A percentile compares a stretch with the other conserved stretches of the same genome.
These are phyloP conservation scores for Leishmania tarentolae DNA, from an alignment of 208 protist species.

Conservation along the genomic window DNA sequence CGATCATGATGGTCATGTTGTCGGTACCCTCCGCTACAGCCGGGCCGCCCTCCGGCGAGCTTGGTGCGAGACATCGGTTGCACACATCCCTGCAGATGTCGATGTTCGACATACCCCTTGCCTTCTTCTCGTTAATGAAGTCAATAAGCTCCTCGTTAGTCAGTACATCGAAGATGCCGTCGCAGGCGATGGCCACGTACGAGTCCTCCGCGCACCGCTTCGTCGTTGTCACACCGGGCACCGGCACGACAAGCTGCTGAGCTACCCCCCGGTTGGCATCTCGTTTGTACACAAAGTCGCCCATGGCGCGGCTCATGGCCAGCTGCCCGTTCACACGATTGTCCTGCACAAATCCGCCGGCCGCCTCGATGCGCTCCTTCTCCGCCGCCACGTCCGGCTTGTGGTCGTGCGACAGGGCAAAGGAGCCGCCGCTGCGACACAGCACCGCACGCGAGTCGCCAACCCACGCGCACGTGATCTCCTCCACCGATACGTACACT, in stretches of 20 bases:
- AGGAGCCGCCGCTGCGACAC: slow-evolving; percentile 68
- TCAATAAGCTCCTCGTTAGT: slow-evolving; percentile 80
- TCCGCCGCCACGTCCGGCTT: slow-evolving; percentile 84
- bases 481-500: slow-evolving; percentile 64
- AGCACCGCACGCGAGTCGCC: slow-evolving; percentile 93
- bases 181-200: slow-evolving; percentile 86
- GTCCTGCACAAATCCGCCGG: slow-evolving; percentile 87
- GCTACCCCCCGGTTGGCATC: slow-evolving; percentile 35
- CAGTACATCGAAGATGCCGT: slow-evolving; percentile 91
- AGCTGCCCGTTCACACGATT: slow-evolving; percentile 95
- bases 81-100: slow-evolving; percentile 76
- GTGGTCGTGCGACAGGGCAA: slow-evolving; percentile 92
- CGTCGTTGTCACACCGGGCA: slow-evolving; percentile 63
- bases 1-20: slow-evolving; percentile 92
- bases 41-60: slow-evolving; percentile 35
- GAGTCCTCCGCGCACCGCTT: slow-evolving; percentile 48
- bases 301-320: slow-evolving; percentile 94
- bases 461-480: slow-evolving; percentile 89
- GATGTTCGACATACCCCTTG: slow-evolving; percentile 40
- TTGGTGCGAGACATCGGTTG: slow-evolving; percentile 68
- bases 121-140: slow-evolving; percentile 50
- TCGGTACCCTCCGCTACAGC: slow-evolving; percentile 71
- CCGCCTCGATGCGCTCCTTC: slow-evolving; percentile 78
- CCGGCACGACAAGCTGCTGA: slow-evolving; percentile 81
- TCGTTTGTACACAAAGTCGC: slow-evolving; percentile 93